phyloP scores from a whole-genome alignment of 495 filamentous ascomycete species.

The Halenospora varia region DNA sequence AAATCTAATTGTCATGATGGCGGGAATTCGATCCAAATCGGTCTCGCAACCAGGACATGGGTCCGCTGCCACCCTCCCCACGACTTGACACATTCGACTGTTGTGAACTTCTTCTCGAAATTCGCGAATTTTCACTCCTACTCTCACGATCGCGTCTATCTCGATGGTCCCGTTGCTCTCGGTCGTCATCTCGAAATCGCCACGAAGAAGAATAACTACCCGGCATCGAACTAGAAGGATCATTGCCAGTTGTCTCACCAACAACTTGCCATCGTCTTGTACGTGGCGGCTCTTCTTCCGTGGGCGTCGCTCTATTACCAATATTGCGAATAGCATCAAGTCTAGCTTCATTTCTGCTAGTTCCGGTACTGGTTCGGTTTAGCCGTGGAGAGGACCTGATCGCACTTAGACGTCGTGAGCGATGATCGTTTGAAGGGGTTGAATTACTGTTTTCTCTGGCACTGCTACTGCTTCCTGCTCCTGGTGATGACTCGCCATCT shows the following conservation, averaged over 20 bases:
- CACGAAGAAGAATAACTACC: background rate
- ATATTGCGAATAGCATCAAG: conserved; percentile 14
- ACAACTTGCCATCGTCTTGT: no score
- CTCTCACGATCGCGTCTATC: conserved; percentile 14
- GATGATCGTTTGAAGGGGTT: conserved; percentile 1
- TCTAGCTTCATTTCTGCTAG: conserved; percentile 14
- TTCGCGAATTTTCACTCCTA: conserved; percentile 13
- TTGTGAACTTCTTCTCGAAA: conserved; percentile 9
- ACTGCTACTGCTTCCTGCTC: no score
- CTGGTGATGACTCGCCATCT: conserved; percentile 28
- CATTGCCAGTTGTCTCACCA: no score
- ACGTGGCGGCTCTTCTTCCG: no score
- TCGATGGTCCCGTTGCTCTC: background rate
- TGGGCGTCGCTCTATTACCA: conserved; percentile 13
- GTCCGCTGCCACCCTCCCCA: conserved; percentile 26
- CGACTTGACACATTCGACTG: background rate
- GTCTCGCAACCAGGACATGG: conserved; percentile 35
- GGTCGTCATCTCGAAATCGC: conserved; percentile 6
- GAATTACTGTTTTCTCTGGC: conserved; percentile 12
- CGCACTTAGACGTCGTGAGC: conserved; percentile 17
- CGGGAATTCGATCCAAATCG: conserved; percentile 22
- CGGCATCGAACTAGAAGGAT: background rate
- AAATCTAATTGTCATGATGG: conserved; percentile 7
- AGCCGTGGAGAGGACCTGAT: conserved; percentile 6
- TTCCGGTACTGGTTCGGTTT: background rate